Percentiles rank a stretch among this genome's conserved stretches.
Evolutionary conservation across 2,329 filamentous ascomycete genomes (phyloP).

Genomic region (Neocucurbitaria cava): DNA sequence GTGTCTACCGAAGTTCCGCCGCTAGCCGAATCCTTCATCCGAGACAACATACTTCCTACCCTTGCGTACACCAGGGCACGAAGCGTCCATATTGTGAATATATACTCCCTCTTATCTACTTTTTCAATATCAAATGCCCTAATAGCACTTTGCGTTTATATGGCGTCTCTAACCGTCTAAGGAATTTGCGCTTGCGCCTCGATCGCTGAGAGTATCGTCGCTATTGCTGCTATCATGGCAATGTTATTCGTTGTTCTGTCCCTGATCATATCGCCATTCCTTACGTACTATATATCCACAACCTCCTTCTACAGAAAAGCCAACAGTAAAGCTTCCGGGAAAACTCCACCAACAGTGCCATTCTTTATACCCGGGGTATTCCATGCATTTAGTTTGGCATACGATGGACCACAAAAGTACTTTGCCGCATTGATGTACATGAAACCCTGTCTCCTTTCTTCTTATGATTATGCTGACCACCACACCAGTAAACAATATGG

Average conservation of each 20-base stretch:
- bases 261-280: constrained; percentile 14
- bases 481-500: constrained; percentile 32
- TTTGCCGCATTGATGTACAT: constrained; percentile 35
- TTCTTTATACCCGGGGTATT: constrained; percentile 32
- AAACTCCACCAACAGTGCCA: constrained; percentile 31
- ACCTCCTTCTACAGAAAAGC: constrained; percentile 21
- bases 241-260: not conserved
- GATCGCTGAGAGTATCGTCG: not conserved
- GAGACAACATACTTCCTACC: not conserved
- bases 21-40: not conserved
- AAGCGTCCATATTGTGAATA: not conserved
- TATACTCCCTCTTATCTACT: not conserved
- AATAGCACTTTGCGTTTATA: not conserved
- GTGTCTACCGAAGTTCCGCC: not conserved
- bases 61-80: not conserved
- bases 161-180: not conserved
- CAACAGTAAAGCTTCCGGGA: constrained; percentile 13
- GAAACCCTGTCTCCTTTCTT: not conserved
- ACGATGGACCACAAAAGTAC: constrained; percentile 26
- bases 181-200: not conserved
- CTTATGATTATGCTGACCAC: constrained; percentile 5
- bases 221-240: not conserved
- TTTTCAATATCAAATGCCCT: not conserved
- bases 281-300: constrained; percentile 33
- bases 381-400: constrained; percentile 26